A percentile compares a stretch with the other conserved stretches of the same genome.
Evolutionary conservation across 2,329 filamentous ascomycete genomes (phyloP).

Genomic region (Seiridium cupressi): DNA sequence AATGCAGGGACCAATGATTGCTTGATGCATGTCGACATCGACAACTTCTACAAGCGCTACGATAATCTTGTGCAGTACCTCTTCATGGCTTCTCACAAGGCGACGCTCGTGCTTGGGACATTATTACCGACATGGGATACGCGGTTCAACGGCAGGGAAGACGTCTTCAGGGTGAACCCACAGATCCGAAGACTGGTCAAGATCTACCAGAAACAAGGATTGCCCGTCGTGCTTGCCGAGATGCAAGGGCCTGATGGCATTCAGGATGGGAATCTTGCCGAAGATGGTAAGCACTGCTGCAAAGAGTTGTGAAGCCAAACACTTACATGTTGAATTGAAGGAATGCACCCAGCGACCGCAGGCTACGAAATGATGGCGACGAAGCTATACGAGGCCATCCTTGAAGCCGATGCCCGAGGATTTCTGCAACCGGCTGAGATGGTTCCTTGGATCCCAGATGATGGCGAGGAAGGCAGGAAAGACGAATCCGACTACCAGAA

Average conservation of each 20-base stretch:
- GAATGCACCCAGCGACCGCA: constrained; percentile 24
- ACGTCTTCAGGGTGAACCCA: constrained; percentile 27
- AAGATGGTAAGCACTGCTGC: background rate
- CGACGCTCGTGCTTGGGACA: constrained; percentile 28
- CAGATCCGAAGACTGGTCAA: constrained; percentile 28
- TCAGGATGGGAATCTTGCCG: constrained; percentile 21
- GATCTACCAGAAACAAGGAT: constrained; percentile 25
- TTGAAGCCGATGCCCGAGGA: constrained; percentile 28
- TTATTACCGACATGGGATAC: constrained; percentile 29
- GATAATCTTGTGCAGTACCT: constrained; percentile 28
- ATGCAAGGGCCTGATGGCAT: constrained; percentile 30
- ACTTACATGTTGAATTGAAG: background rate
- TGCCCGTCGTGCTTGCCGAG: constrained; percentile 30
- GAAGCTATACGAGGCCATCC: constrained; percentile 29
- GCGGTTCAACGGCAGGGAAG: constrained; percentile 29
- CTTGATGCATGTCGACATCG: constrained; percentile 28
- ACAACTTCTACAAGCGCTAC: constrained; percentile 30
- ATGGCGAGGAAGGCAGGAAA: constrained; percentile 27
- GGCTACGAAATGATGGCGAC: constrained; percentile 33
- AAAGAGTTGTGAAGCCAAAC: background rate
- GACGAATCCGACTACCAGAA: constrained; percentile 19
- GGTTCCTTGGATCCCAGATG: constrained; percentile 26
- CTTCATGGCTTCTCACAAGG: constrained; percentile 25
- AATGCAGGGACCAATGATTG: constrained; percentile 35
- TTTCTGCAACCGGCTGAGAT: constrained; percentile 26